Conservation (phyloP, 805 yeast species). For the Brettanomyces custersianus region DNA sequence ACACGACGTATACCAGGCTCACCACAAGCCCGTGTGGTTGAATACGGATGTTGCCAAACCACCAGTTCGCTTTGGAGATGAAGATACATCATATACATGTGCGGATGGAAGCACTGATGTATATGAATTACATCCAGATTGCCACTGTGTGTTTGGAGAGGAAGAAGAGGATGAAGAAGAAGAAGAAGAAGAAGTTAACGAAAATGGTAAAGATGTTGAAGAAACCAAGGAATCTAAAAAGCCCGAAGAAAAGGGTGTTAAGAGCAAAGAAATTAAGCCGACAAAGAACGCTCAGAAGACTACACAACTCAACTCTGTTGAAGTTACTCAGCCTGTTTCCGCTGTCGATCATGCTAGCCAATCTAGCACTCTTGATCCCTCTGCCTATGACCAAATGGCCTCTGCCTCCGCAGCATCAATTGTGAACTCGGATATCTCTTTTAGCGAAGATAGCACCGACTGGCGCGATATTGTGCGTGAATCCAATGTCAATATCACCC, state of each 20-base stretch:
- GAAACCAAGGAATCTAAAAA: constrained; percentile 8
- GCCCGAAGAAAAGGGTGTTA: constrained; percentile 6
- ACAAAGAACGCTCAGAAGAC: no score
- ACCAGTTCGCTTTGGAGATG: constrained; percentile 4
- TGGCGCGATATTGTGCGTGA: constrained; percentile 70
- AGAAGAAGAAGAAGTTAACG: constrained; percentile 12
- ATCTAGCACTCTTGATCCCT: neutral
- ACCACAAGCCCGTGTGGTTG: constrained; percentile 10
- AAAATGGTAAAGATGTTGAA: constrained; percentile 12
- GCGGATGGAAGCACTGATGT: constrained; percentile 12
- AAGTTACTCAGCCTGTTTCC: no score
- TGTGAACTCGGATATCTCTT: no score
- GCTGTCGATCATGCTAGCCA: no score
- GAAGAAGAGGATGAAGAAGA: constrained; percentile 13
- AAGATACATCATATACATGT: constrained; percentile 15
- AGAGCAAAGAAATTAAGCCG: constrained; percentile 6
- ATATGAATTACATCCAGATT: constrained; percentile 27
- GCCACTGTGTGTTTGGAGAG: constrained; percentile 22
- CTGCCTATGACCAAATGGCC: neutral
- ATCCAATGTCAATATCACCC: constrained; percentile 32
- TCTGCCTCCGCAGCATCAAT: no score
- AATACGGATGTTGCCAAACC: neutral
- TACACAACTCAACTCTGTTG: no score
- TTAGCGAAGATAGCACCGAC: no score
- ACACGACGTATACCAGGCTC: constrained; percentile 13